Conservation (phyloP, 2,329 filamentous ascomycete species). For the Diaporthe velutina region DNA sequence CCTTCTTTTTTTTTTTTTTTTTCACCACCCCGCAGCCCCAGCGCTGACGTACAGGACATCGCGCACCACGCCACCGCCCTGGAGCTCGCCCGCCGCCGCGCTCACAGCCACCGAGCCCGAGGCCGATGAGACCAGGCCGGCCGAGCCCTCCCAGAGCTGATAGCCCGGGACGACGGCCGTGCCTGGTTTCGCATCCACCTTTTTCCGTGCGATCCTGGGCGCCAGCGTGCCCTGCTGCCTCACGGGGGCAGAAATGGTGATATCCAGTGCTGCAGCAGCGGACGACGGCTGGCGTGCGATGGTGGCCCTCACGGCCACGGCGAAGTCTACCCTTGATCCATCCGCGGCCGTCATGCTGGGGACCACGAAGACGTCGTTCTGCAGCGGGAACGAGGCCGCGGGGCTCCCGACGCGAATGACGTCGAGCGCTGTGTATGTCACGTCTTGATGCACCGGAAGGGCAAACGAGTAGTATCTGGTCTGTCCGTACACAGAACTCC, state of each 20-base stretch:
- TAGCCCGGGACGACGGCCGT: background rate
- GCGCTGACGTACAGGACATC: constrained; percentile 9
- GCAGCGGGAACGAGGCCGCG: background rate
- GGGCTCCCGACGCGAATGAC: background rate
- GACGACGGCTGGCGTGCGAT: background rate
- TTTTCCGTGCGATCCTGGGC: background rate
- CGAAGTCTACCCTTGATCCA: background rate
- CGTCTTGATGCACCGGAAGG: background rate
- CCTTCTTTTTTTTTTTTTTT: no score
- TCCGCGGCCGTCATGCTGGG: background rate
- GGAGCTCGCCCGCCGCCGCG: background rate
- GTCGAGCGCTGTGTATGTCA: background rate
- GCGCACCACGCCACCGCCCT: background rate
- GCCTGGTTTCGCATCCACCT: background rate
- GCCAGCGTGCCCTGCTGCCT: constrained; percentile 1
- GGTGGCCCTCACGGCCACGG: background rate
- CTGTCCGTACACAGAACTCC: background rate
- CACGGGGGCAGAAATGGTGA: background rate
- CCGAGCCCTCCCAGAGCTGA: background rate
- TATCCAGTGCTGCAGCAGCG: no score
- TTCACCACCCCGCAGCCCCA: constrained; percentile 13
- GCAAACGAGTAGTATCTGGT: constrained; percentile 5
- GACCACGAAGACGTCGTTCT: background rate
- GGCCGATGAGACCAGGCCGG: background rate
- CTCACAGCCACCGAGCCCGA: constrained; percentile 7